phyloP scores from a whole-genome alignment of 768 basidiomycete species.

The Suillus hirtellus region DNA sequence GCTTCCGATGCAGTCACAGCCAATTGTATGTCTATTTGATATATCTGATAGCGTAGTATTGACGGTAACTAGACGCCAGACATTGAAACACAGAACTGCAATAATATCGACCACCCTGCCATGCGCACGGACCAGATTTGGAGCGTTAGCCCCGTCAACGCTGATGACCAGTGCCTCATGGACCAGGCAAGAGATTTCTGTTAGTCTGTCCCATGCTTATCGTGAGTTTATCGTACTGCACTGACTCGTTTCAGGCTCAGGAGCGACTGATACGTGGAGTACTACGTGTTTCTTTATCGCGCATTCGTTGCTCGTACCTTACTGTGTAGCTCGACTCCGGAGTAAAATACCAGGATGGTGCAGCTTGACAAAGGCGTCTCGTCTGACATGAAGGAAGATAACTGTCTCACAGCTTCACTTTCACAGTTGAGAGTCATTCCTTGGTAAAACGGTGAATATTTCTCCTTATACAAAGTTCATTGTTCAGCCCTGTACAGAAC shows the following conservation, averaged over 20 bases:
- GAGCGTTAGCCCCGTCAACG: not conserved
- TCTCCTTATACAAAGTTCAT: no score
- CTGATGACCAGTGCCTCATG: not conserved
- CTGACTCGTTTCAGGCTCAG: slow-evolving; percentile 49
- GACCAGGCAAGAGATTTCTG: slow-evolving; percentile 74
- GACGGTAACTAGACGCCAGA: not conserved
- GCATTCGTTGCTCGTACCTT: no score
- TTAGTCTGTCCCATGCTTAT: slow-evolving; percentile 37
- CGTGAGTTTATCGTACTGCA: not conserved
- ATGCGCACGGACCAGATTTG: not conserved
- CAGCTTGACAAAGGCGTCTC: no score
- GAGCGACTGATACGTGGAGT: slow-evolving; percentile 64
- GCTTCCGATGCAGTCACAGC: not conserved
- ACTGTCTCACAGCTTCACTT: no score
- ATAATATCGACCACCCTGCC: not conserved
- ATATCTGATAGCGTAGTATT: not conserved
- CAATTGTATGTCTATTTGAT: not conserved
- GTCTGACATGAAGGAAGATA: not conserved
- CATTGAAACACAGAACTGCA: not conserved
- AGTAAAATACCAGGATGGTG: no score
- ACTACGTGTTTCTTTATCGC: not conserved
- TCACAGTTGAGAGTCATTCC: no score
- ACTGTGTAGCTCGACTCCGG: no score
- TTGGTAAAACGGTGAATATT: no score
- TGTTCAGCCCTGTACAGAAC: not conserved